Base-by-base conservation (phyloP, 306 rosid species). In the Astragalus glycyphyllos region DNA sequence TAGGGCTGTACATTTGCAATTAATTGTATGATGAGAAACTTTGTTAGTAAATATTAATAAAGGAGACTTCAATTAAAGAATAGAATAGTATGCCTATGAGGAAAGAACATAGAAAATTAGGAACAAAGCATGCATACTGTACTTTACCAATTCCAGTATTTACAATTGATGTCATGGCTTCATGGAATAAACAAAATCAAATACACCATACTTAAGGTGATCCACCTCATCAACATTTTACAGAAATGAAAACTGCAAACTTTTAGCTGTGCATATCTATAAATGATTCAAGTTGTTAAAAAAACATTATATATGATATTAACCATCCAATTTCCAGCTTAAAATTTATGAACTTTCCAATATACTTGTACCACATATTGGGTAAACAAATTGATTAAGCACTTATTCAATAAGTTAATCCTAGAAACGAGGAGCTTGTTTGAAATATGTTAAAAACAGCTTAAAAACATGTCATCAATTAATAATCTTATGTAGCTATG, bases 1-100 rank as follows among this genome's bases (percentile, higher is more conserved):
- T 82, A 75, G 76, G 38, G 97, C 99, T 94, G 90, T 57, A 71
- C 65, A 67, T 81, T 70, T 72, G 78, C 29, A 69, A 65, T 47
- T 75, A 45, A 76, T 71, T 11, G 44, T 82, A 68, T 37, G 15
- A 80, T 67, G 51, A 72, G 67, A 80, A 69, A 53, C 53, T 70
- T 46, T 60, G 72, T 45, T 1, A 7, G 74, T 10, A 65, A 29
- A 79, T 58, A 51, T 23, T 41, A 57, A 42, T 35, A 57, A 42
- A 26, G 26, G 37, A 32, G 35, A 58, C 37, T 49, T 56, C 68
- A 2, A 71, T 17, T 6, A 48, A 31, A 41, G 10, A 59, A 68
- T 50, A 69, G 0, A 59, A 51, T 12, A 34, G 20, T 6, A 34
- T 42, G 47, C 16, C 45, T 29, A 65, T 66, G 50, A 59, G 29